Evolutionary conservation across 2,329 filamentous ascomycete genomes (phyloP), one percentile per base, ranked within the genome.

Genomic region (Pseudogymnoascus sp.): DNA sequence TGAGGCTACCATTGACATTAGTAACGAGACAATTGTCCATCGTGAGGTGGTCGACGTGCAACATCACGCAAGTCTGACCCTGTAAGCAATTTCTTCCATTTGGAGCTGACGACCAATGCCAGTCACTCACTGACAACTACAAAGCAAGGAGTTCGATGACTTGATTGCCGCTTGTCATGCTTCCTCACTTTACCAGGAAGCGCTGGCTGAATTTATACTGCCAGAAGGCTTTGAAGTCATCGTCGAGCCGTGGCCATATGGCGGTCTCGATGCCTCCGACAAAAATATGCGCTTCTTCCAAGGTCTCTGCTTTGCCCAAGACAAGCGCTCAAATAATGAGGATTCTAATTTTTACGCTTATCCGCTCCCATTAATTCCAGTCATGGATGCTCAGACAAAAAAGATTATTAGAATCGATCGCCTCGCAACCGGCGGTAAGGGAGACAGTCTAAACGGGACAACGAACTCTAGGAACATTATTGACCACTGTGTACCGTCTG

Each of bases 271-370:
- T 59, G 67, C 72, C 6, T 75, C 73, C 1, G 78, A 80, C 19
- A 75, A 80, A 31, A 77, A 78, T 58, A 70, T 73, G 26, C 77
- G 81, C 52, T 83, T 79, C 67, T 81, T 83, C 68, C 81, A 83
- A 69, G 78, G 78, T 1, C 70, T 84, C 3, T 81, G 79, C 67
- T 83, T 83, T 66, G 81, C 80, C 0, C 75, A 76, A 64, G 77
- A 80, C 60, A 77, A 70, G 6, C 69, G 73, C 55, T 77, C 70
- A 62, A 75, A 76, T 12, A 82, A 82, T 37, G 71, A 80, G 63
- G 81, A 84, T 67, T 83, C 81, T 70, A 82, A 82, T 63, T 79
- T 80, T 64, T 82, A 82, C 66, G 77, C 76, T 1, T 81, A 77
- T 63, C 80, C 80, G 0, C 68, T 82, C n/a, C 77, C 76, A 4